These are phyloP conservation scores for Cucurbita ficifolia DNA, from an alignment of 306 rosid genomes.

Conservation along the genomic window DNA sequence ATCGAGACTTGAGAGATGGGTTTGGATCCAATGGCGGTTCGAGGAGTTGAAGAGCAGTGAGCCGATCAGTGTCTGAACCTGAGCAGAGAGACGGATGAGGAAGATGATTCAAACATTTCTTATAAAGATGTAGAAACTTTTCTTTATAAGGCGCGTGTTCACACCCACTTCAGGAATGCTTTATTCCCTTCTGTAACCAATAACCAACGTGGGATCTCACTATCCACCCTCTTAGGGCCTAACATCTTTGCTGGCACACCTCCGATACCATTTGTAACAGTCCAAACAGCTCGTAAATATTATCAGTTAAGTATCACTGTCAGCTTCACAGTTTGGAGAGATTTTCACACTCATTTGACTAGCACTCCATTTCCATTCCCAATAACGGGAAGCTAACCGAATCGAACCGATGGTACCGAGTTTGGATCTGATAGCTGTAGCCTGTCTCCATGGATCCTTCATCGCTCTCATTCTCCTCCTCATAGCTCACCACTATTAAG, in stretches of 20 bases:
- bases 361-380: slow-evolving; percentile 12
- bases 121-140: too few species aligned
- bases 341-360: too few species aligned
- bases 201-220: too few species aligned
- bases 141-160: too few species aligned
- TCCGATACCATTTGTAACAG: too few species aligned
- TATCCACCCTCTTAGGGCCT: too few species aligned
- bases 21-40: slow-evolving; percentile 71
- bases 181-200: too few species aligned
- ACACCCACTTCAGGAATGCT: too few species aligned
- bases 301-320: too few species aligned
- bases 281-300: too few species aligned
- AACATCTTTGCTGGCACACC: too few species aligned
- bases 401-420: slow-evolving; percentile 14
- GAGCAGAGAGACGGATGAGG: slow-evolving; percentile 59
- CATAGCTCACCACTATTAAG: not conserved
- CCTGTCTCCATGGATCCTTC: slow-evolving; percentile 21
- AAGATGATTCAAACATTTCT: slow-evolving; percentile 23
- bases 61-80: slow-evolving; percentile 34
- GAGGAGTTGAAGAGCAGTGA: slow-evolving; percentile 50
- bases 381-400: not conserved
- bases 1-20: slow-evolving; percentile 44
- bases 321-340: too few species aligned
- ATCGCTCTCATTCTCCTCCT: slow-evolving; percentile 19
- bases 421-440: slow-evolving; percentile 22